Base-by-base conservation (phyloP, 2,329 filamentous ascomycete genomes). In the Nannizzia gypsea region DNA sequence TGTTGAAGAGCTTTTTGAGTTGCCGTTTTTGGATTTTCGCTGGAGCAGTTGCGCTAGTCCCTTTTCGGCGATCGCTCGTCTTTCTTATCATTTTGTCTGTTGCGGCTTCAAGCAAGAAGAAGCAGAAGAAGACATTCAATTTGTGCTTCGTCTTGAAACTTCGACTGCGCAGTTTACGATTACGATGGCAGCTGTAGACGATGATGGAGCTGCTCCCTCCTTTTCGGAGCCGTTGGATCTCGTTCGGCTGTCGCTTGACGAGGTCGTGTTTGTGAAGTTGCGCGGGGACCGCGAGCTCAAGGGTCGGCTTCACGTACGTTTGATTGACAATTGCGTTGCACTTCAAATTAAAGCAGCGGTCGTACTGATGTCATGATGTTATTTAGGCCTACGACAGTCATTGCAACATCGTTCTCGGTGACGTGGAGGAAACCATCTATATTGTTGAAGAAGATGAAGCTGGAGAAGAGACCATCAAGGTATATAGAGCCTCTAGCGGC, bases 371-470 rank as follows among this genome's bases (percentile, higher is more conserved):
- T 26, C 22, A 9, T 46, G 6, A 8, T 24, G 63, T 55, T 17
- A 17, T 44, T 28, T 61, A 99, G 93, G 93, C 93, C 60, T 99
- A 99, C 73, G 93, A 99, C 72, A 96, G 90, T 70, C 93, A 99
- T 74, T 99, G 95, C 81, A 99, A 99, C 71, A 77, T 99, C 50
- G 90, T 99, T 4, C 81, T 99, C 4, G 92, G 93, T 59, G 93
- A 99, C 66, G 93, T 97, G 3, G 90, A 96, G 71, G 93, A 99
- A 79, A 97, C 92, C 5, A 90, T 99, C 66, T 99, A 96, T 72
- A 81, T 92, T 36, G 86, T 95, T 3, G 91, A 96, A 62, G 91
- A 96, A 62, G 89, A 95, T 44, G 83, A 87, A 15, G 87, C 90
- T 22, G 85, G 88, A 61, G 86, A 82, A 63, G 80, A 92, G 61